These are phyloP conservation scores for Backusella westeae DNA, from an alignment of 192 early-diverging fungal genomes.

Conservation along the genomic window DNA sequence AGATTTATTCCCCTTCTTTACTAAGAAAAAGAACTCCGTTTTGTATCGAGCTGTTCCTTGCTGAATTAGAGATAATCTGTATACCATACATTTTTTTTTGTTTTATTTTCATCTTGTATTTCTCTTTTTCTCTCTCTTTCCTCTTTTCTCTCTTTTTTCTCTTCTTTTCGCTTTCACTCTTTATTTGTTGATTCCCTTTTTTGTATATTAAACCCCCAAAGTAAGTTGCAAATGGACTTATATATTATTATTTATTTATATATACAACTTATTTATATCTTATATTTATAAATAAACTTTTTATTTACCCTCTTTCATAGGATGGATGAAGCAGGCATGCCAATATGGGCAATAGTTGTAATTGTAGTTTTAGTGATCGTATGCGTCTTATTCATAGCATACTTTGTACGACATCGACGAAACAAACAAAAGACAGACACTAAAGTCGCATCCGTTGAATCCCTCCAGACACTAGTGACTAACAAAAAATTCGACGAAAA, in stretches of 20 bases:
- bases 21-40: constrained; percentile 5
- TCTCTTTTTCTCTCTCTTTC: neutral
- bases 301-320: neutral
- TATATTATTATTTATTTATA: neutral
- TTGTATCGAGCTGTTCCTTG: constrained; percentile 6
- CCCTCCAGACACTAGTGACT: neutral
- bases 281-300: neutral
- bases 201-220: neutral
- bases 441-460: neutral
- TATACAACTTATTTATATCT: neutral
- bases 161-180: neutral
- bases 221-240: neutral
- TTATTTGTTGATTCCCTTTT: neutral
- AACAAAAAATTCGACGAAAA: constrained; percentile 1
- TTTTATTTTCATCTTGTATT: neutral
- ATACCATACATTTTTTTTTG: neutral
- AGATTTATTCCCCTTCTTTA: neutral
- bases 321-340: neutral
- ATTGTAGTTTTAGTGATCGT: constrained; percentile 5
- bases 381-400: neutral
- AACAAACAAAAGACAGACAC: neutral
- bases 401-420: neutral
- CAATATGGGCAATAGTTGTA: constrained; percentile 13
- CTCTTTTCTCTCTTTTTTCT: neutral
- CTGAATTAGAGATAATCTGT: neutral